These are phyloP conservation scores for Sclerotinia subarctica DNA, from an alignment of 2,329 filamentous ascomycete genomes.

Conservation along the genomic window DNA sequence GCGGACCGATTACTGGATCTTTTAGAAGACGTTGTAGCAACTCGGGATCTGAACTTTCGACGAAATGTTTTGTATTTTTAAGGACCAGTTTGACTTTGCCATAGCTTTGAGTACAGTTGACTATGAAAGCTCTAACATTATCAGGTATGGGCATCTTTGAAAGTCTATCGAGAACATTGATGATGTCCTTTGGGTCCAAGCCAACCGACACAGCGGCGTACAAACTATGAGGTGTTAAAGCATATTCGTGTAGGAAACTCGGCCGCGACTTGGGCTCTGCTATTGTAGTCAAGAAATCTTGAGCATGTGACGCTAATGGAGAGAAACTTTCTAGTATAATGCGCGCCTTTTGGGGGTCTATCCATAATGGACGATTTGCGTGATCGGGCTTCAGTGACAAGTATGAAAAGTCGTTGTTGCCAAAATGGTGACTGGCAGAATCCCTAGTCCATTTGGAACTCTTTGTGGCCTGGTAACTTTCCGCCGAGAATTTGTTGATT, in stretches of 20 bases:
- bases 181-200: slow-evolving; percentile 84
- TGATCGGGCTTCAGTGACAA: slow-evolving; percentile 84
- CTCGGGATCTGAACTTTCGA: slow-evolving; percentile 85
- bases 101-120: slow-evolving; percentile 79
- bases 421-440: slow-evolving; percentile 39
- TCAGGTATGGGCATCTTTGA: slow-evolving; percentile 84
- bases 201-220: slow-evolving; percentile 96
- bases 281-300: slow-evolving; percentile 94
- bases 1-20: slow-evolving; percentile 76
- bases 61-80: slow-evolving; percentile 90
- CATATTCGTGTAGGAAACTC: slow-evolving; percentile 89
- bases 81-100: slow-evolving; percentile 94
- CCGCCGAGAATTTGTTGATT: slow-evolving; percentile 55
- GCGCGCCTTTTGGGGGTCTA: slow-evolving; percentile 79
- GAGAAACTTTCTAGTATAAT: slow-evolving; percentile 96
- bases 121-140: slow-evolving; percentile 72
- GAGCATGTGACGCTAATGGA: slow-evolving; percentile 77
- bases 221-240: slow-evolving; percentile 84
- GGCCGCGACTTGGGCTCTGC: slow-evolving; percentile 90
- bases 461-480: slow-evolving; percentile 32
- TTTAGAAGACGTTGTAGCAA: slow-evolving; percentile 84
- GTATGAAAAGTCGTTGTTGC: slow-evolving; percentile 66
- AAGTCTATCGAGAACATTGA: slow-evolving; percentile 80
- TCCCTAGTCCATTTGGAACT: slow-evolving; percentile 27
- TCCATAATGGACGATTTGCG: slow-evolving; percentile 86